Evolutionary conservation across 176 grass and related monocot genomes (phyloP).

Genomic region (Metroxylon sagu): DNA sequence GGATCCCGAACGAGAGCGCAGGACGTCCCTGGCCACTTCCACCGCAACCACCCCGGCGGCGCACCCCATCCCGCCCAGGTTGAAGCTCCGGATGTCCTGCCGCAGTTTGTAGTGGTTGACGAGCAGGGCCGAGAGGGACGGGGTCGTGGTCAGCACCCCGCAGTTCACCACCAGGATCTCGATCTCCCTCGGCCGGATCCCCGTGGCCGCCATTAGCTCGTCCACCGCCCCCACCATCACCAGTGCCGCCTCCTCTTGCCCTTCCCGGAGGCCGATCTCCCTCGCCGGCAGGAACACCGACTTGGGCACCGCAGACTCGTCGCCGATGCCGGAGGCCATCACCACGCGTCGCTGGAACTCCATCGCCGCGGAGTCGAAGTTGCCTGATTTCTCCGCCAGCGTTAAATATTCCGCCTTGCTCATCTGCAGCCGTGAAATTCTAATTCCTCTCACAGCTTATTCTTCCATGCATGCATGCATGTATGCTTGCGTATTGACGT

Average conservation of each 20-base stretch:
- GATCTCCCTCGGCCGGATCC: not conserved
- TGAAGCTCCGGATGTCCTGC: not conserved
- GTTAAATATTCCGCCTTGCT: too few relatives aligned
- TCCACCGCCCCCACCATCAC: not conserved
- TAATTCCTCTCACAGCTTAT: too few relatives aligned
- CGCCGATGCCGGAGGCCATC: not conserved
- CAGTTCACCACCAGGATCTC: slow-evolving; percentile 1
- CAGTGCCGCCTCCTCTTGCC: not conserved
- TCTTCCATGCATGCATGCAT: too few relatives aligned
- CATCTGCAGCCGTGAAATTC: too few relatives aligned
- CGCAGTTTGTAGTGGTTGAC: slow-evolving; percentile 4
- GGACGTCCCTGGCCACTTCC: not conserved
- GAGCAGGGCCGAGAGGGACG: not conserved
- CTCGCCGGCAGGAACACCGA: too few relatives aligned
- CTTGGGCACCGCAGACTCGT: not conserved
- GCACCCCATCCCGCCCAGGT: slow-evolving; percentile 4
- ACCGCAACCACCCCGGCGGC: not conserved
- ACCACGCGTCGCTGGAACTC: too few relatives aligned
- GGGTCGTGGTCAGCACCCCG: not conserved
- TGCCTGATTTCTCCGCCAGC: too few relatives aligned
- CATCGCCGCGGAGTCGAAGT: too few relatives aligned
- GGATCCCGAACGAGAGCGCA: not conserved
- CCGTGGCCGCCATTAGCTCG: not conserved
- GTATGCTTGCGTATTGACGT: too few relatives aligned
- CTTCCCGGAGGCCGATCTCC: not conserved